Percentiles rank a stretch among this genome's conserved stretches.
Evolutionary conservation across 352 stramenopile species (phyloP).

Genomic region (Globisporangium okanoganense): DNA sequence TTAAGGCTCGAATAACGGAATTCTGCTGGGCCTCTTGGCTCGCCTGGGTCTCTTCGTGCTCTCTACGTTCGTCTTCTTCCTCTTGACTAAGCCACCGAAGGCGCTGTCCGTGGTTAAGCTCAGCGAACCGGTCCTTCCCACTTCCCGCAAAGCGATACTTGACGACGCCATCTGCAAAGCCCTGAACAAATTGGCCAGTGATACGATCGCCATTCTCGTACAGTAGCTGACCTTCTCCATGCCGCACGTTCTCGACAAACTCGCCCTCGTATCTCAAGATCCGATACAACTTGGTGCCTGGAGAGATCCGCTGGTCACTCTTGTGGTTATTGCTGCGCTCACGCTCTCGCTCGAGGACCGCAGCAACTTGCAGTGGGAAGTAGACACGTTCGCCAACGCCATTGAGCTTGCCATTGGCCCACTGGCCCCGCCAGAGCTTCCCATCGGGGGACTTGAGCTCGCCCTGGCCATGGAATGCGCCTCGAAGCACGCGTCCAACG

Average conservation of each 20-base stretch:
- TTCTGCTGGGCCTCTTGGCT: constrained; percentile 5
- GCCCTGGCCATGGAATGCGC: constrained; percentile 61
- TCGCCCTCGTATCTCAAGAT: constrained; percentile 52
- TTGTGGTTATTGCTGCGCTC: constrained; percentile 9
- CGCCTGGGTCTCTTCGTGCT: constrained; percentile 10
- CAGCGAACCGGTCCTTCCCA: constrained; percentile 28
- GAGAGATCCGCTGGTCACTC: background rate
- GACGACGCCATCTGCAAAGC: constrained; percentile 42
- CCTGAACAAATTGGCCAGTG: constrained; percentile 34
- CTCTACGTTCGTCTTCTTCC: constrained; percentile 30
- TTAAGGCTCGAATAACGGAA: constrained; percentile 8
- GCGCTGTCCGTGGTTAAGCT: constrained; percentile 35
- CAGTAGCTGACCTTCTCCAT: constrained; percentile 42
- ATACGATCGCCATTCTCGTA: constrained; percentile 61
- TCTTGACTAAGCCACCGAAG: constrained; percentile 44
- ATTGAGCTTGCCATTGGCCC: constrained; percentile 45
- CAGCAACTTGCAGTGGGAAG: constrained; percentile 39
- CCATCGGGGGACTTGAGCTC: constrained; percentile 50
- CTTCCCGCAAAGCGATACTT: constrained; percentile 35
- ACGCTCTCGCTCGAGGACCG: constrained; percentile 32
- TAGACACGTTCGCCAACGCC: constrained; percentile 48
- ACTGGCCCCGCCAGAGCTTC: constrained; percentile 48
- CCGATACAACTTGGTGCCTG: constrained; percentile 32
- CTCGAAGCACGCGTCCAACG: constrained; percentile 41
- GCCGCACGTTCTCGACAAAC: constrained; percentile 40